phyloP scores from a whole-genome alignment of 495 filamentous ascomycete genomes.

The Choiromyces venosus region DNA sequence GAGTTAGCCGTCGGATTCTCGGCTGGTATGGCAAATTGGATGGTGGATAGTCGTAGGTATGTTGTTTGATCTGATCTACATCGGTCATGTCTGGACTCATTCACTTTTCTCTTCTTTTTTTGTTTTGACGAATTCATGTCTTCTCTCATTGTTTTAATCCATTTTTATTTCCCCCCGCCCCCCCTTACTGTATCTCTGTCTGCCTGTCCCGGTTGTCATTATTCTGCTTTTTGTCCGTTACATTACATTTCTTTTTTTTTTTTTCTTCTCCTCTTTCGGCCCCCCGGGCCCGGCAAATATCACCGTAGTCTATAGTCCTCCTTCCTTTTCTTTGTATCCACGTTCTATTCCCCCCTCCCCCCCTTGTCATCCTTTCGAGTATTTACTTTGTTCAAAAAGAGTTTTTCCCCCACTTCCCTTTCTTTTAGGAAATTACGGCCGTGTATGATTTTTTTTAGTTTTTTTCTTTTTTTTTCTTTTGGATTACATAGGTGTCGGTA shows the following conservation, averaged over 20 bases:
- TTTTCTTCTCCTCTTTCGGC: no score
- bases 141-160: no score
- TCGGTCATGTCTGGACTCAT: background rate
- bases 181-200: no score
- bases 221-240: no score
- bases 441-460: background rate
- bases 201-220: no score
- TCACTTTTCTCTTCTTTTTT: background rate
- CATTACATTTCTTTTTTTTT: no score
- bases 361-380: background rate
- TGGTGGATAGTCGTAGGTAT: conserved; percentile 38
- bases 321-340: background rate
- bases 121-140: no score
- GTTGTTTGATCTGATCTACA: background rate
- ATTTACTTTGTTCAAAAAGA: background rate
- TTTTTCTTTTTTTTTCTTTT: background rate
- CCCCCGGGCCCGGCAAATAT: no score
- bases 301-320: background rate
- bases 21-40: conserved; percentile 41
- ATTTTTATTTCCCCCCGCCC: no score
- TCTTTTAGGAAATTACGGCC: conserved; percentile 5
- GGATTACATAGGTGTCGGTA: conserved; percentile 7
- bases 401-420: background rate
- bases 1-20: conserved; percentile 35
- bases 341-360: background rate